A percentile compares a stretch with the other conserved stretches of the same genome.
phyloP scores from a whole-genome alignment of 75 land plant genomes.

The Pseudotsuga menziesii region DNA sequence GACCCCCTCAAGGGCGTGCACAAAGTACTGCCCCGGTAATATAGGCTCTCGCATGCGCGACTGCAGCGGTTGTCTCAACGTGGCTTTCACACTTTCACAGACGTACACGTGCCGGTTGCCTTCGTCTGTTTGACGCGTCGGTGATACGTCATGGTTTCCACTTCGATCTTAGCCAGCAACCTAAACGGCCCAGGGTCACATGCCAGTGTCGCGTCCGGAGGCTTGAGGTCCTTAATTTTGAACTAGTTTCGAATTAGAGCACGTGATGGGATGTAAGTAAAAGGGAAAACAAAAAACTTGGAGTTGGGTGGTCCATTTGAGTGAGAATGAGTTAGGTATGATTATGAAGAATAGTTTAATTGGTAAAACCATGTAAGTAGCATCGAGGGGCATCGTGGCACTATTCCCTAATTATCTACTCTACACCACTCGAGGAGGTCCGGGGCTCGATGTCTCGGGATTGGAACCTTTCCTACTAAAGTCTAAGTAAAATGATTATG shows the following conservation, averaged over 20 bases:
- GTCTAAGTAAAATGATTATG: no score
- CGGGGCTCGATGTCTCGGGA: conserved; percentile 10
- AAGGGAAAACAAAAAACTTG: background rate
- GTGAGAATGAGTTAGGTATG: background rate
- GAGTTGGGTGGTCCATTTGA: background rate
- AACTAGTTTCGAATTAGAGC: no score
- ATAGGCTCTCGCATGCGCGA: conserved; percentile 11
- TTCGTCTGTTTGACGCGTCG: background rate
- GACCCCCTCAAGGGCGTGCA: conserved; percentile 5
- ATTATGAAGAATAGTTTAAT: background rate
- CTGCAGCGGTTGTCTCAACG: conserved; percentile 6
- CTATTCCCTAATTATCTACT: conserved; percentile 3
- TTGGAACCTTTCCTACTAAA: background rate
- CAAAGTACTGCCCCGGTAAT: conserved; percentile 11
- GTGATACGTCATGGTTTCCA: background rate
- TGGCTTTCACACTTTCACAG: background rate
- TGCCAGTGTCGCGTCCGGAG: background rate
- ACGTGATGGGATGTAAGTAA: background rate
- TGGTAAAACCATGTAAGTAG: background rate
- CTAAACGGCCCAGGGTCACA: background rate
- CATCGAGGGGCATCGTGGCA: background rate
- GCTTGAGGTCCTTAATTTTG: no score
- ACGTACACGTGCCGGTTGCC: background rate
- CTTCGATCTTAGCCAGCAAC: background rate
- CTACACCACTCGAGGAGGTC: background rate